A percentile compares a stretch with the other conserved stretches of the same genome.
Conservation (phyloP, 2,329 filamentous ascomycete genomes). For the Aspergillus piperis region DNA sequence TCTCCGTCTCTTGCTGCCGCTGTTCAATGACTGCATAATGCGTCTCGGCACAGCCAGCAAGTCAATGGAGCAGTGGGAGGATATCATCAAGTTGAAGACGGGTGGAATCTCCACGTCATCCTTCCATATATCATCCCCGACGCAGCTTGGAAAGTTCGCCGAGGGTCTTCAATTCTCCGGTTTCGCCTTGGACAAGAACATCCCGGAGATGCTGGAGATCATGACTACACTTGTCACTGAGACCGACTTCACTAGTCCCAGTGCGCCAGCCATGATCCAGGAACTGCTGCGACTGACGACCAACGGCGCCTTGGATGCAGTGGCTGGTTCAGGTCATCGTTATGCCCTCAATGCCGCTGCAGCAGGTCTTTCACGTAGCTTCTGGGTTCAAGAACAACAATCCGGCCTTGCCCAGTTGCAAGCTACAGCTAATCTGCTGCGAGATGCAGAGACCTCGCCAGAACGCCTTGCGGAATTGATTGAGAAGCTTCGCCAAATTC, state of each 20-base stretch:
- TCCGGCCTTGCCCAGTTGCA: conserved; percentile 88
- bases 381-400: conserved; percentile 78
- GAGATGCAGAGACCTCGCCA: conserved; percentile 67
- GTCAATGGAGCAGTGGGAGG: conserved; percentile 92
- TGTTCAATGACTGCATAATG: conserved; percentile 93
- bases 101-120: conserved; percentile 85
- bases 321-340: conserved; percentile 85
- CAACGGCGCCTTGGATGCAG: conserved; percentile 86
- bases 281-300: conserved; percentile 84
- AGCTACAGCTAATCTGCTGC: conserved; percentile 71
- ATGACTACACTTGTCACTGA: conserved; percentile 77
- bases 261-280: conserved; percentile 77
- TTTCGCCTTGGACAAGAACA: conserved; percentile 84
- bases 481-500: conserved; percentile 80
- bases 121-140: conserved; percentile 76
- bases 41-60: conserved; percentile 84
- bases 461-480: conserved; percentile 76
- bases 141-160: conserved; percentile 66
- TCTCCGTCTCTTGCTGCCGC: conserved; percentile 76
- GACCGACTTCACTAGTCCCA: conserved; percentile 83
- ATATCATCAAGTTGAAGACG: conserved; percentile 93
- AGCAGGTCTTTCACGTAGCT: conserved; percentile 71
- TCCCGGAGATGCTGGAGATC: conserved; percentile 87
- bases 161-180: conserved; percentile 85
- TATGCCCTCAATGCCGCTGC: conserved; percentile 85